Evolutionary conservation across 2,329 filamentous ascomycete species (phyloP).

Genomic region (Ophiosphaerella narmari): DNA sequence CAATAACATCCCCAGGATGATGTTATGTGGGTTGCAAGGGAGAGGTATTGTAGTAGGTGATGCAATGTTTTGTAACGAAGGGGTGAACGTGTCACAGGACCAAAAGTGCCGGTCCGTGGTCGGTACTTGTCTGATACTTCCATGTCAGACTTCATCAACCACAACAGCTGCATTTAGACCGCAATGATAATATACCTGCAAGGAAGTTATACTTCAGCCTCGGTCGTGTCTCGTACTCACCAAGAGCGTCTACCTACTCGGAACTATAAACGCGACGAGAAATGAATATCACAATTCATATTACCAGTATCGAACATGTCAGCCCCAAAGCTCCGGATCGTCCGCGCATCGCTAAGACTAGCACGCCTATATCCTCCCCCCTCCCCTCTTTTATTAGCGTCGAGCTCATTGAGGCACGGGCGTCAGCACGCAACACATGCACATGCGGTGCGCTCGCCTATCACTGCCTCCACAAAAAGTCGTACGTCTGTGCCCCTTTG

Average conservation of each 20-base stretch:
- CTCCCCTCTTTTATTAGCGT: slow-evolving; percentile 1
- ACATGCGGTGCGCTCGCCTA: slow-evolving; percentile 1
- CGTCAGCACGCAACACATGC: slow-evolving; percentile 14
- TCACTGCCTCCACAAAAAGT: slow-evolving; percentile 2
- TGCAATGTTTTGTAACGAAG: slow-evolving; percentile 11
- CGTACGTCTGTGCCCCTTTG: not conserved
- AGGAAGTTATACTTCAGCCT: no score
- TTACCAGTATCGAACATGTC: not conserved
- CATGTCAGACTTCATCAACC: not conserved
- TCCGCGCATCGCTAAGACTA: slow-evolving; percentile 8
- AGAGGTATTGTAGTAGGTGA: slow-evolving; percentile 2
- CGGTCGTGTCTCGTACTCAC: no score
- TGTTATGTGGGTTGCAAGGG: not conserved
- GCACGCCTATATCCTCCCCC: slow-evolving; percentile 4
- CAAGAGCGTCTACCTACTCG: not conserved
- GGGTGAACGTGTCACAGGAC: slow-evolving; percentile 6
- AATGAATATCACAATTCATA: not conserved
- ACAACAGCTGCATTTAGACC: not conserved
- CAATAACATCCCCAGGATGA: not conserved
- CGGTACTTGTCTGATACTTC: slow-evolving; percentile 1
- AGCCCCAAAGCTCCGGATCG: slow-evolving; percentile 2
- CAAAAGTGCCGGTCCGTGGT: slow-evolving; percentile 4
- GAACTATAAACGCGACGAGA: not conserved
- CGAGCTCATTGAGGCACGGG: slow-evolving; percentile 8
- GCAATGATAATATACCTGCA: not conserved